A percentile compares a stretch with the other conserved stretches of the same genome.
These are phyloP conservation scores for Populus pruinosa DNA, from an alignment of 345 rosid genomes.

Conservation along the genomic window DNA sequence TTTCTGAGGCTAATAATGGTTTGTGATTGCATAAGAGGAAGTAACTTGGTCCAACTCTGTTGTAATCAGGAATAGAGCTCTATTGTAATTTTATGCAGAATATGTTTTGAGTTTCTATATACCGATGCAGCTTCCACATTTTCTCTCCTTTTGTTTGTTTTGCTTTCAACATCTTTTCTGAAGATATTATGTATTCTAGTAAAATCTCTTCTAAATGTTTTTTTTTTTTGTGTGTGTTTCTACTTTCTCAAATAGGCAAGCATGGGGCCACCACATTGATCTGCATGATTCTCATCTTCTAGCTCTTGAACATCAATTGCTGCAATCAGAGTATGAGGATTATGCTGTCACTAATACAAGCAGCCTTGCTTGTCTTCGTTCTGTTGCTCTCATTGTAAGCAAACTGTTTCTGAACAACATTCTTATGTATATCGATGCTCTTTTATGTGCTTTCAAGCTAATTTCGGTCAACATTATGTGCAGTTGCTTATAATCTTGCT, in stretches of 20 bases:
- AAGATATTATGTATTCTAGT: not conserved
- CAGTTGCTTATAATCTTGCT: conserved; percentile 59
- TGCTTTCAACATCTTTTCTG: not conserved
- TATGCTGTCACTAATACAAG: conserved; percentile 44
- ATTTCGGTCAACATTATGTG: conserved; percentile 1
- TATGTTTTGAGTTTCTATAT: not conserved
- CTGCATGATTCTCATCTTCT: conserved; percentile 55
- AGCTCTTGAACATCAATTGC: conserved; percentile 48
- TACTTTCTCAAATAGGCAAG: conserved; percentile 39
- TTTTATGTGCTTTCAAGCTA: not conserved
- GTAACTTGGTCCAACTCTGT: too few species aligned
- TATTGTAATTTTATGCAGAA: not conserved
- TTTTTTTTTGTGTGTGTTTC: not conserved
- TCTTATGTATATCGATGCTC: not conserved
- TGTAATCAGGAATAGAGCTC: not conserved
- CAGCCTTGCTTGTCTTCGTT: conserved; percentile 59
- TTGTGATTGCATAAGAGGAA: too few species aligned
- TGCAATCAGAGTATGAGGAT: conserved; percentile 54
- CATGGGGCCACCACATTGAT: conserved; percentile 53
- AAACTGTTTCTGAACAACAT: not conserved
- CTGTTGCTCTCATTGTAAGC: conserved; percentile 53
- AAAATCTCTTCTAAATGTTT: not conserved
- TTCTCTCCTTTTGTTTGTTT: not conserved
- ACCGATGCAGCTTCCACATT: not conserved
- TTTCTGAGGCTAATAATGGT: too few species aligned